phyloP scores from a whole-genome alignment of 2,329 filamentous ascomycete species.

The Hymenoscyphus scutula region DNA sequence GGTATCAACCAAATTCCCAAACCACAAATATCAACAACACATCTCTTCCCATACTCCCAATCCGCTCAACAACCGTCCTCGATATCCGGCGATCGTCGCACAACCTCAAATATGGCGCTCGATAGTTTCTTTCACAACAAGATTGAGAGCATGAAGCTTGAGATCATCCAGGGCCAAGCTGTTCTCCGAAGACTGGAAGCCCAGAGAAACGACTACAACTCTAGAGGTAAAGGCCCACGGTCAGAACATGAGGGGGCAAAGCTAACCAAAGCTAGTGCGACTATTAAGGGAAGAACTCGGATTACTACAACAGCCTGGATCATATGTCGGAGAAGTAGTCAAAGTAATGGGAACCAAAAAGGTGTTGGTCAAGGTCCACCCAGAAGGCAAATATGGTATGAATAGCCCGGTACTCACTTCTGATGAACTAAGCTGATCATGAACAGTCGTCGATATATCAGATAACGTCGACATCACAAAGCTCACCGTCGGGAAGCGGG shows the following conservation, averaged over 20 bases:
- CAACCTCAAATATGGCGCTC: constrained; percentile 76
- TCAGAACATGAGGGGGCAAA: no score
- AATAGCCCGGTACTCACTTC: background rate
- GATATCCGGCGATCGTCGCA: background rate
- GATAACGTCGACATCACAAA: constrained; percentile 93
- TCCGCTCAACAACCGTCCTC: background rate
- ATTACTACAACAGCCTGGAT: constrained; percentile 92
- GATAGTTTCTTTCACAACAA: constrained; percentile 99
- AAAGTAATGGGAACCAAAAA: constrained; percentile 99
- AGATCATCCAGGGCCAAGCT: constrained; percentile 98
- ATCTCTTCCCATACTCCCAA: background rate
- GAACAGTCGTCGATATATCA: constrained; percentile 85
- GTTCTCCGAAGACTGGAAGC: constrained; percentile 92
- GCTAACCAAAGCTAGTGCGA: constrained; percentile 57
- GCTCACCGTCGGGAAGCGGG: constrained; percentile 95
- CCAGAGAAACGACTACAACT: constrained; percentile 99
- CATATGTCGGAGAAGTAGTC: constrained; percentile 98
- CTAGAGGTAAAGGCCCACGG: constrained; percentile 51
- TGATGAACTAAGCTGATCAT: constrained; percentile 20
- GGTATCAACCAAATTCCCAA: background rate
- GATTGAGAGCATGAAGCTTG: constrained; percentile 99
- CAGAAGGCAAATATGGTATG: constrained; percentile 98
- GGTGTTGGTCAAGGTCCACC: constrained; percentile 97
- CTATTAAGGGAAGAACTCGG: constrained; percentile 93
- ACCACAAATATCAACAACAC: background rate